Base-by-base conservation (phyloP, 176 grass and related monocot species). In the Oryza rufipogon region DNA sequence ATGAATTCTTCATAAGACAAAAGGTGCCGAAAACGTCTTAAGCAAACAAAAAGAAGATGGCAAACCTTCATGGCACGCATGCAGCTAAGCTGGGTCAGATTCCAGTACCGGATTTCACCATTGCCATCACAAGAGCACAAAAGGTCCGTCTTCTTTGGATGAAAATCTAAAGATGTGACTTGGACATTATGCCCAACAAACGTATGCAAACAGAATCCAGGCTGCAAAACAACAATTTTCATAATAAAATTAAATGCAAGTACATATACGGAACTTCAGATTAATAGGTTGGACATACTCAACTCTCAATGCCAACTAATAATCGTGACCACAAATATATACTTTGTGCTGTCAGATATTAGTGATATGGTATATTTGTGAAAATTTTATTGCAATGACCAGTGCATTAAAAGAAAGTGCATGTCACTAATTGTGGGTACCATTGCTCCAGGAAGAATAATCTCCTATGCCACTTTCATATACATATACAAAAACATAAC, bases 81-180 rank as follows among this genome's bases (percentile, higher is more conserved):
- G 74, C 84, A 90, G 5, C 71, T 7, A 71, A 6, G 65, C 36
- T 96, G 89, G 66, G 63, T 82, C 23, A 80, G 80, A 68, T 87
- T 94, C 96, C 96, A 99, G 48, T 82, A 94, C 14, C 96, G 90
- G n/a, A 99, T 99, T 87, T 99, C 93, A 86, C 93, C 93, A 86
- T 77, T 94, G 38, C 79, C 46, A 70, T 99, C 96, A 89, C 96
- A 99, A 81, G 96, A 99, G 78, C 96, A 99, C 44, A 99, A 89
- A 66, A 99, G 70, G 60, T 99, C 96, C 32, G 91, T 96, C 77
- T 91, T 96, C 83, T 96, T 99, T 76, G 96, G 93, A 90, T 99
- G 96, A 83, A 99, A 99, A 83, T 99, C 96, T 54, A 99, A 85
- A 10, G 93, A 99, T 36, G 96, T 99, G 63, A 99, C 88, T 20